These are phyloP conservation scores for Ceratocystis cacaofunesta DNA, from an alignment of 2,329 filamentous ascomycete genomes.

Conservation along the genomic window DNA sequence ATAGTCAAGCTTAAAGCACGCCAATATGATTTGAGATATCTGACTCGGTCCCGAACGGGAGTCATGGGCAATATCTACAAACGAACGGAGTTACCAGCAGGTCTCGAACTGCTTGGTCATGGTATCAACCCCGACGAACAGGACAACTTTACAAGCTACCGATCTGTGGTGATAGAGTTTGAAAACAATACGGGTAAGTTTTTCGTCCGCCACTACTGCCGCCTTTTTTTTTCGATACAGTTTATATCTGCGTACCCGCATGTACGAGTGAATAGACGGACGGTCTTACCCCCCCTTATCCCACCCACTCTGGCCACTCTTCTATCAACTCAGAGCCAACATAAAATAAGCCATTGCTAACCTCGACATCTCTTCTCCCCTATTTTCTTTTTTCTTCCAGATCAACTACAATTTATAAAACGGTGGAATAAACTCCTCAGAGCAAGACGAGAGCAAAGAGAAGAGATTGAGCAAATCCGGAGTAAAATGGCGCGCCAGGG, in stretches of 20 bases:
- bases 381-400: neutral
- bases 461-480: neutral
- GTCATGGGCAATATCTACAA: constrained; percentile 3
- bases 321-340: neutral
- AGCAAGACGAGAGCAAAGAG: neutral
- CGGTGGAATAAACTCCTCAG: neutral
- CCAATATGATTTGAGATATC: neutral
- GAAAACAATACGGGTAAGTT: constrained; percentile 7
- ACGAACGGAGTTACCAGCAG: neutral
- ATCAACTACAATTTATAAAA: neutral
- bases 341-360: neutral
- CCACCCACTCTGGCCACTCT: too few relatives aligned
- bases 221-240: neutral
- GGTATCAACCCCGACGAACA: constrained; percentile 8
- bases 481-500: neutral
- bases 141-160: neutral
- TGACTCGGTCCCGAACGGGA: constrained; percentile 3
- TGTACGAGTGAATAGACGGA: too few relatives aligned
- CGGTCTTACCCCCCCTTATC: too few relatives aligned
- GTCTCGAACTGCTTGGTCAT: constrained; percentile 1
- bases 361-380: neutral
- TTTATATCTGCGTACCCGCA: too few relatives aligned
- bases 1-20: constrained; percentile 1
- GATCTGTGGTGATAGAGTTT: constrained; percentile 6
- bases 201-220: neutral